Evolutionary conservation across 805 yeast genomes (phyloP), one percentile per base, ranked within the genome.

Genomic region (Millerozyma miso): DNA sequence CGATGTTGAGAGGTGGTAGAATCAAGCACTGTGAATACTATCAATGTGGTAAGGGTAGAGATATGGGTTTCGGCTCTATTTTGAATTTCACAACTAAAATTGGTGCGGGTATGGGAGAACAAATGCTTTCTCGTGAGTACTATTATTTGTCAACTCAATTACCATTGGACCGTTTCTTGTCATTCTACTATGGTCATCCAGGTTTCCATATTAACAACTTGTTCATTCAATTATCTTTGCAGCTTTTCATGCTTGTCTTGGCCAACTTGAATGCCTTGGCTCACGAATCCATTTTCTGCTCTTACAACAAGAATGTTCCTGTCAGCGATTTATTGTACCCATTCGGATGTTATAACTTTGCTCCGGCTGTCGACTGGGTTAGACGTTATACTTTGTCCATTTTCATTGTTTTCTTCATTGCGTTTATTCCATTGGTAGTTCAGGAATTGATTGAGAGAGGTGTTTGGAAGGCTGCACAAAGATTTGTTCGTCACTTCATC

Each of bases 21-120:
- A 85, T 86, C 51, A 83, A 84, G 55, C 93, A 86, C 55, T 82
- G 88, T 59, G 95, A 86, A 59, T 86, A 85, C 61, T 75, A 79
- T 50, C 95, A 86, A 56, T 86, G 95, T 66, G 95, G 95, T 45
- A 86, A 86, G 60, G 95, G 95, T 35, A 73, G 95, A 59, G 93
- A 86, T 67, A 72, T 86, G 56, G 93, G 95, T 3, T 85, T 86
- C 62, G 86, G 88, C 3, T 85, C 93, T 2, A 85, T 86, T 55
- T 73, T 84, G 62, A 85, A 84, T 60, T 86, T 86, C 64, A 84
- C 87, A 4, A 83, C 91, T 17, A 86, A 86, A 56, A 85, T 86
- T 61, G 95, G 95, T 37, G 88, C 93, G 42, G 95, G 93, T 45
- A 86, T 86, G 95, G 91, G 93, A 38, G 95, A 86, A 56, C 95